Base-by-base conservation (phyloP, 768 basidiomycete genomes). In the Lactarius akahatsu region DNA sequence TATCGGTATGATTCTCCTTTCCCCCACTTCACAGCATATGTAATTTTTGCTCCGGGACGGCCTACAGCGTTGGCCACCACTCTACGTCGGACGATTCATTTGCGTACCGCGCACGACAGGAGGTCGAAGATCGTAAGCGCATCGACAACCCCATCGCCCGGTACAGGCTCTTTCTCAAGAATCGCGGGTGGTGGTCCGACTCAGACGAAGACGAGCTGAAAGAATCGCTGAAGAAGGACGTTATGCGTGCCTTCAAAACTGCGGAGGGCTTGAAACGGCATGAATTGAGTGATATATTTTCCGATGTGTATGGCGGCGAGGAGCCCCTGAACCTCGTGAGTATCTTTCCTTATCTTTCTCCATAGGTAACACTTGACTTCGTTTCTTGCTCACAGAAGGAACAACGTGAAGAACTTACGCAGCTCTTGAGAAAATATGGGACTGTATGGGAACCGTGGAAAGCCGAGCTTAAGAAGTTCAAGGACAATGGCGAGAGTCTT, bases 41-140 rank as follows among this genome's bases (percentile, higher is more conserved):
- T 45, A 34, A 40, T 50, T 38, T 40, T 38, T 57, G 16, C n/a
- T 62, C 18, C 47, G 50, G 58, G 41, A 64, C 50, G 20, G 23
- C n/a, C 26, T 45, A 57, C 73, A 91, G 90, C 32, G 89, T 97
- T 15, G 91, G 94, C n/a, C 94, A 98, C 74, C 94, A 96, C 74
- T 94, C 92, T 20, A 96, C 92, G 0, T 96, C 95, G 11, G 96
- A 98, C 72, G 95, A 98, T 76, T 96, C 94, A 5, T 96, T 92
- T 72, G 95, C 94, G 26, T 98, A 98, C 75, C 87, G 95, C 47
- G 83, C 91, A 1, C 85, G 91, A 23, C 85, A 92, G 63, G 96
- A 96, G 73, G 96, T 97, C 36, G 92, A 96, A 76, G 90, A 95
- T 71, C 85, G 90, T 73, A 95, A 93, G 78, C 88, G 91, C 38